These are phyloP conservation scores for Diaporthe ilicicola DNA, from an alignment of 2,329 filamentous ascomycete genomes.

Conservation along the genomic window DNA sequence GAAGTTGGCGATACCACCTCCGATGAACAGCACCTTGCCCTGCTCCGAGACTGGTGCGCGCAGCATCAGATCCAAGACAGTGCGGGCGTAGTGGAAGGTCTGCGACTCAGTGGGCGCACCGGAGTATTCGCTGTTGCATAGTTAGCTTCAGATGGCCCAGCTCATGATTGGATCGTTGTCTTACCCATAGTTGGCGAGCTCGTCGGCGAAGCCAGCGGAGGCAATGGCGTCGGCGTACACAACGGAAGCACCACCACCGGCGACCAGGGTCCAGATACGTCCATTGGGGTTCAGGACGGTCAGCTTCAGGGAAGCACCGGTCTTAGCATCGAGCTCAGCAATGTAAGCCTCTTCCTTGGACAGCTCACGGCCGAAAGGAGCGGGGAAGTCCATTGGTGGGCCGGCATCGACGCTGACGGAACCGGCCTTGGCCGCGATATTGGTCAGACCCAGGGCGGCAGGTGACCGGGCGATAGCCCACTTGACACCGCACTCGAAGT, in stretches of 20 bases:
- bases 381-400: slow-evolving; percentile 98
- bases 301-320: slow-evolving; percentile 97
- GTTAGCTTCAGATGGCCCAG: slow-evolving; percentile 4
- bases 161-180: neutral
- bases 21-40: slow-evolving; percentile 99
- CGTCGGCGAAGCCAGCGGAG: slow-evolving; percentile 91
- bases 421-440: slow-evolving; percentile 66
- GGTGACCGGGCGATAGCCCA: slow-evolving; percentile 97
- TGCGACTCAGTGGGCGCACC: slow-evolving; percentile 98
- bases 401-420: slow-evolving; percentile 96
- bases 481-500: slow-evolving; percentile 99
- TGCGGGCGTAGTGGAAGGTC: slow-evolving; percentile 98
- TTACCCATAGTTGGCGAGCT: slow-evolving; percentile 91
- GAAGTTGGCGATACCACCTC: slow-evolving; percentile 99
- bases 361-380: slow-evolving; percentile 97
- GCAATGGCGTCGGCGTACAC: slow-evolving; percentile 99
- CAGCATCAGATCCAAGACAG: slow-evolving; percentile 96
- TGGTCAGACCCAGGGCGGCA: slow-evolving; percentile 84
- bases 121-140: slow-evolving; percentile 80
- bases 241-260: slow-evolving; percentile 98
- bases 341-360: slow-evolving; percentile 99
- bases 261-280: slow-evolving; percentile 97
- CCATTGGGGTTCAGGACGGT: slow-evolving; percentile 92
- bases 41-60: slow-evolving; percentile 84
- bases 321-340: slow-evolving; percentile 98